Percentiles rank a stretch among this genome's conserved stretches.
phyloP scores from a whole-genome alignment of 352 stramenopile species.

The Phytophthora foliorum region DNA sequence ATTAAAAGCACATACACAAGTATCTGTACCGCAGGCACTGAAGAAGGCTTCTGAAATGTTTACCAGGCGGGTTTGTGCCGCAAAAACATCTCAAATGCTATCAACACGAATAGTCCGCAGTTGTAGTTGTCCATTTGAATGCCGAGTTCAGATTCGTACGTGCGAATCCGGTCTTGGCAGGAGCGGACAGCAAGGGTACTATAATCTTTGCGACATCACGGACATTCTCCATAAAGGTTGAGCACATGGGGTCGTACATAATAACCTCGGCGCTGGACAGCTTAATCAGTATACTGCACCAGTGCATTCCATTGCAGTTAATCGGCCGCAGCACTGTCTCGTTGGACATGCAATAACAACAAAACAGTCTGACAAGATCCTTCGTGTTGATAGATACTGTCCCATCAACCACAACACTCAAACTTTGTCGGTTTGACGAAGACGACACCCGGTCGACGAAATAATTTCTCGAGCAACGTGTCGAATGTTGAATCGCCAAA shows the following conservation, averaged over 20 bases:
- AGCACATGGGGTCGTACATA: constrained; percentile 1
- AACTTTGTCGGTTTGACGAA: too few relatives aligned
- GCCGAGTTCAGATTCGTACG: neutral
- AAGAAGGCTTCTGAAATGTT: too few relatives aligned
- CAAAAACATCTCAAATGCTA: constrained; percentile 5
- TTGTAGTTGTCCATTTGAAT: constrained; percentile 5
- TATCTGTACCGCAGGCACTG: too few relatives aligned
- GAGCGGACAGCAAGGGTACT: neutral
- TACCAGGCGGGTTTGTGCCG: constrained; percentile 9
- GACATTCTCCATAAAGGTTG: neutral
- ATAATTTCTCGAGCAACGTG: too few relatives aligned
- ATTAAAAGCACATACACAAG: too few relatives aligned
- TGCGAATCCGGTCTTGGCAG: neutral
- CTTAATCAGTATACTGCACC: constrained; percentile 5
- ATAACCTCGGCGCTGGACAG: neutral
- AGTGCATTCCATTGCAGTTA: neutral
- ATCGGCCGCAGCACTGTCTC: too few relatives aligned
- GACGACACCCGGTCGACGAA: too few relatives aligned
- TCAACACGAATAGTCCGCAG: neutral
- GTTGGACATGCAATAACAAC: too few relatives aligned
- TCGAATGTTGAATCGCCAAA: too few relatives aligned
- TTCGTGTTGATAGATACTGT: too few relatives aligned
- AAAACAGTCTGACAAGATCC: too few relatives aligned
- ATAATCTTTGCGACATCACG: neutral
- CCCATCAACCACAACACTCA: too few relatives aligned